Percentiles rank a stretch among this genome's conserved stretches.
These are phyloP conservation scores for Thuidium tamariscinum DNA, from an alignment of 225 moss, liverwort and hornwort genomes.

Conservation along the genomic window DNA sequence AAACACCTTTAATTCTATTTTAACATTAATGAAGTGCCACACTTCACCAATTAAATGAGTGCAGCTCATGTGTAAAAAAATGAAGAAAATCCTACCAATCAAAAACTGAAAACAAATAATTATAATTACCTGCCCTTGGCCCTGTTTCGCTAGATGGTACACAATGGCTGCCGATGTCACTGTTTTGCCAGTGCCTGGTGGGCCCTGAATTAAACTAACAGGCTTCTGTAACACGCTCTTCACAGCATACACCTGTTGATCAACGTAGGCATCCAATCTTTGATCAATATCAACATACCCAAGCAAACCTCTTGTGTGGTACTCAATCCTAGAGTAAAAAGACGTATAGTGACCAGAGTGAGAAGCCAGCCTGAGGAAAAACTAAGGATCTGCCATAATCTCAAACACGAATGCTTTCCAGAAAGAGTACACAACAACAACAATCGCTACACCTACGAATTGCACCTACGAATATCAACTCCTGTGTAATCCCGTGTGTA, in stretches of 20 bases:
- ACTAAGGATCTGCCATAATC: background rate
- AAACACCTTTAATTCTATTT: background rate
- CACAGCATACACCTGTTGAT: conserved; percentile 71
- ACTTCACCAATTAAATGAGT: background rate
- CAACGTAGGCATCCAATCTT: background rate
- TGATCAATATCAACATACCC: background rate
- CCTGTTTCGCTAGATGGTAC: conserved; percentile 92
- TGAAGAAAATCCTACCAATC: background rate
- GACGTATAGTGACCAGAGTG: background rate
- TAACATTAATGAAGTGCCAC: background rate
- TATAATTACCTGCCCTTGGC: conserved; percentile 75
- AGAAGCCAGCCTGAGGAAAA: background rate
- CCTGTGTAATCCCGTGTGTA: background rate
- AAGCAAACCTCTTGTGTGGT: background rate
- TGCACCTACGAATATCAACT: background rate
- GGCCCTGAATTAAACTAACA: conserved; percentile 96
- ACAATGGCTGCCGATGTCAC: conserved; percentile 98
- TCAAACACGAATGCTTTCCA: background rate
- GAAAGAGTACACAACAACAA: background rate
- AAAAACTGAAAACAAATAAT: background rate
- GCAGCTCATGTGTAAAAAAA: background rate
- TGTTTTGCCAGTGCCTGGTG: conserved; percentile 98
- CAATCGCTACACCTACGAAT: background rate
- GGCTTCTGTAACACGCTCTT: conserved; percentile 96
- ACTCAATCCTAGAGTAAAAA: background rate